These are phyloP conservation scores for Ganoderma boninense DNA, from an alignment of 1,284 basidiomycete species.

Conservation along the genomic window DNA sequence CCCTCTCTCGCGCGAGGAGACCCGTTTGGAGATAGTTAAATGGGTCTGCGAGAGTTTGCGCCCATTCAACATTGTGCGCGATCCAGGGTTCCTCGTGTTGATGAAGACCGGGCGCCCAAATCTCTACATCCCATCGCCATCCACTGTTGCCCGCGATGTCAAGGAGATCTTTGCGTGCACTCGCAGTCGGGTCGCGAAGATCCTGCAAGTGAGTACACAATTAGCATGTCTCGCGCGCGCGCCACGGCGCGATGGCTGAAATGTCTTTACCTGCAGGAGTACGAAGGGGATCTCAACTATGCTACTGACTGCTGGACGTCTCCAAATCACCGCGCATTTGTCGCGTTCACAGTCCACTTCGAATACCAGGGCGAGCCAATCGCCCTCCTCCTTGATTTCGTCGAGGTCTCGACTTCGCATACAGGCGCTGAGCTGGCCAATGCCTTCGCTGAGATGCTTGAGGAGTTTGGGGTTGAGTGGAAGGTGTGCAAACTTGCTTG, in stretches of 20 bases:
- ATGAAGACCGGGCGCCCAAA: slow-evolving; percentile 37
- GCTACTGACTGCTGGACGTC: slow-evolving; percentile 23
- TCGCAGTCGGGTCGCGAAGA: slow-evolving; percentile 5
- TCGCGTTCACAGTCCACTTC: slow-evolving; percentile 17
- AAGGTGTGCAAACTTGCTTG: slow-evolving; percentile 39
- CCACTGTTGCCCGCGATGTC: slow-evolving; percentile 31
- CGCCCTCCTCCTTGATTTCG: slow-evolving; percentile 30
- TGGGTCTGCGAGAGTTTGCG: slow-evolving; percentile 30
- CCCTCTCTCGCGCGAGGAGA: not conserved
- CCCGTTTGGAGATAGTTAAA: slow-evolving; percentile 15
- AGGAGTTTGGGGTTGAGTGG: slow-evolving; percentile 41
- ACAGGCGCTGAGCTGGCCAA: slow-evolving; percentile 38
- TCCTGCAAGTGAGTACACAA: slow-evolving; percentile 14
- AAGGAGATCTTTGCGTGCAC: slow-evolving; percentile 12
- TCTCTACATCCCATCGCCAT: slow-evolving; percentile 30
- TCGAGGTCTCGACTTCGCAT: slow-evolving; percentile 42
- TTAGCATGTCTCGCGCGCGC: too few species aligned
- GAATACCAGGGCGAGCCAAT: slow-evolving; percentile 20
- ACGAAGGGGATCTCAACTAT: slow-evolving; percentile 19
- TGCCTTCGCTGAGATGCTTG: slow-evolving; percentile 37
- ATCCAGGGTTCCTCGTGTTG: slow-evolving; percentile 26
- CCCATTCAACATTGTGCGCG: slow-evolving; percentile 33
- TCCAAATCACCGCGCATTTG: slow-evolving; percentile 18
- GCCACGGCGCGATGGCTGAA: too few species aligned
- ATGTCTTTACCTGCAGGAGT: too few species aligned